phyloP scores from a whole-genome alignment of 306 rosid species.

The Ormosia emarginata region DNA sequence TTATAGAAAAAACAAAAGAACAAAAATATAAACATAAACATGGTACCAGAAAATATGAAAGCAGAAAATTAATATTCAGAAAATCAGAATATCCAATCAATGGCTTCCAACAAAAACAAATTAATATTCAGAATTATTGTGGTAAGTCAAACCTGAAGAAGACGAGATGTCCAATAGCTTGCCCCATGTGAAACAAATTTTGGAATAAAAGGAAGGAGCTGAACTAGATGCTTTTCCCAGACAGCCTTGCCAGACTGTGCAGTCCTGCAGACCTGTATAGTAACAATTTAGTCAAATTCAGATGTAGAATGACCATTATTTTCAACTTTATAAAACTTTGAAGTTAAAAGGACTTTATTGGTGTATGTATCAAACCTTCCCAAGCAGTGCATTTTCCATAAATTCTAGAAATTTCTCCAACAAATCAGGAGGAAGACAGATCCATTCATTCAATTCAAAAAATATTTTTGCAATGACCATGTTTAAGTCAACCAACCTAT shows the following conservation, averaged over 20 bases:
- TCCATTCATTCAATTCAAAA: slow-evolving; percentile 64
- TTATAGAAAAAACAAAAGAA: background rate
- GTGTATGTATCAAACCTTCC: slow-evolving; percentile 58
- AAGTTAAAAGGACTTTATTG: background rate
- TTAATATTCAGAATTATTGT: slow-evolving; percentile 1
- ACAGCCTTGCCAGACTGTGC: slow-evolving; percentile 45
- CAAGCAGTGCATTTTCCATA: slow-evolving; percentile 64
- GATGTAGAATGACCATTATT: background rate
- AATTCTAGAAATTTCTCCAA: slow-evolving; percentile 66
- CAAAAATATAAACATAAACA: background rate
- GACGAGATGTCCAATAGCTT: slow-evolving; percentile 56
- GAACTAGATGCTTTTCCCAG: slow-evolving; percentile 59
- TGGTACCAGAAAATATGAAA: background rate
- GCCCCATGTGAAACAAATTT: slow-evolving; percentile 52
- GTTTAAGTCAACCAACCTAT: slow-evolving; percentile 61
- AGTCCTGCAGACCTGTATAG: slow-evolving; percentile 43
- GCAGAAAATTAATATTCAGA: background rate
- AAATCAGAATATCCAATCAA: background rate
- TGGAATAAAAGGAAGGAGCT: slow-evolving; percentile 76
- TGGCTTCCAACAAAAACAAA: background rate
- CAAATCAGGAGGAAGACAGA: slow-evolving; percentile 42
- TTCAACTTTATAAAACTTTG: slow-evolving; percentile 1
- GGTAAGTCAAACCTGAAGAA: slow-evolving; percentile 69
- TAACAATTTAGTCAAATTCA: slow-evolving; percentile 10
- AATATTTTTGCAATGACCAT: slow-evolving; percentile 56